These are phyloP conservation scores for Epichloe gansuensis DNA, from an alignment of 2,329 filamentous ascomycete genomes.

Conservation along the genomic window DNA sequence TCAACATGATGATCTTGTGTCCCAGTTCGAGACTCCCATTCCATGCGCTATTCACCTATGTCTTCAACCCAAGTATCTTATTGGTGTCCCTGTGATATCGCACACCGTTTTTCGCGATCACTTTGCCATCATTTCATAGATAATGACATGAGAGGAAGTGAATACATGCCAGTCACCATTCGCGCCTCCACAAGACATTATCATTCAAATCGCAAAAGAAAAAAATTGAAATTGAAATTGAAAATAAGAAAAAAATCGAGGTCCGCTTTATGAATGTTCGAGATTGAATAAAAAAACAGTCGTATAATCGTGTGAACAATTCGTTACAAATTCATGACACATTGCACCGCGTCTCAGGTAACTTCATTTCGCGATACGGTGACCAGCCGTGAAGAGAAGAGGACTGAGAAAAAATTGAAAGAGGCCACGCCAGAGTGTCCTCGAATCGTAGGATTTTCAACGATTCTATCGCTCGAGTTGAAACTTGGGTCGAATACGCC, in stretches of 20 bases:
- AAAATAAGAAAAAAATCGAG: not conserved
- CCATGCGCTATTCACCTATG: conserved; percentile 11
- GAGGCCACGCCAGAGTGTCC: not conserved
- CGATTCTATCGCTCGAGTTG: conserved; percentile 10
- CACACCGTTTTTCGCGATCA: not conserved
- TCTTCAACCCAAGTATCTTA: conserved; percentile 8
- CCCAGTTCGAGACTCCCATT: conserved; percentile 8
- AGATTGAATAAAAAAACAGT: conserved; percentile 11
- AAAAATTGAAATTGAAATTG: not conserved
- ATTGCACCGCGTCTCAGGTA: conserved; percentile 19
- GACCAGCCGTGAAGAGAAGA: conserved; percentile 22
- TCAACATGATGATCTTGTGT: conserved; percentile 7
- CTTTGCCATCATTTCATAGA: conserved; percentile 1
- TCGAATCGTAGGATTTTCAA: not conserved
- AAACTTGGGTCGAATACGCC: conserved; percentile 30
- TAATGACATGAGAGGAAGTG: conserved; percentile 10
- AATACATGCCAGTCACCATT: conserved; percentile 17
- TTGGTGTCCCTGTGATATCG: conserved; percentile 6
- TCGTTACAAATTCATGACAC: conserved; percentile 23
- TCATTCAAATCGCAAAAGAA: not conserved
- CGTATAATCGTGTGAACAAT: conserved; percentile 20
- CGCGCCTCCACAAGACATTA: not conserved
- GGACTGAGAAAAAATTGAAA: conserved; percentile 12
- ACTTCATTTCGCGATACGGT: conserved; percentile 21
- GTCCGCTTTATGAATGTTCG: not conserved